These are phyloP conservation scores for Picochlorum sp. DNA, from an alignment of 139 green algal species.

Conservation along the genomic window DNA sequence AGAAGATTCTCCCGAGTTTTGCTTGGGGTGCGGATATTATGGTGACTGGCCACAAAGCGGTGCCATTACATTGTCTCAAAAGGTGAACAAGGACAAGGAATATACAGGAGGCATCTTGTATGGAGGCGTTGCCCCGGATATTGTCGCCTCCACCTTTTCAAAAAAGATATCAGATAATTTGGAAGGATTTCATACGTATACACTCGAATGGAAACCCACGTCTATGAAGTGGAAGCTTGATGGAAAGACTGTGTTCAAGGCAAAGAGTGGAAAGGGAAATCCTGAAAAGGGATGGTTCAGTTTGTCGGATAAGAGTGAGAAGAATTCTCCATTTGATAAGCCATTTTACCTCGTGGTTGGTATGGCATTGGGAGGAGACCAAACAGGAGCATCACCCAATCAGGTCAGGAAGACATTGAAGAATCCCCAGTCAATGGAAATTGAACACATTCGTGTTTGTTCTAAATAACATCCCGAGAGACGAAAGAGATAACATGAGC, in stretches of 20 bases:
- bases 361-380: slow-evolving; percentile 33
- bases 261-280: neutral
- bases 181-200: slow-evolving; percentile 8
- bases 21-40: slow-evolving; percentile 19
- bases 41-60: slow-evolving; percentile 18
- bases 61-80: slow-evolving; percentile 19
- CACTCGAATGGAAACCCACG: slow-evolving; percentile 6
- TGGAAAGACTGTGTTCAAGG: slow-evolving; percentile 4
- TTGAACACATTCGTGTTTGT: slow-evolving; percentile 35
- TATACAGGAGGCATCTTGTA: slow-evolving; percentile 8
- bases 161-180: neutral
- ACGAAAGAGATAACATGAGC: too few species aligned
- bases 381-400: neutral
- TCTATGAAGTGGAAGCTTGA: slow-evolving; percentile 8
- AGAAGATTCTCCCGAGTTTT: neutral
- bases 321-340: slow-evolving; percentile 31
- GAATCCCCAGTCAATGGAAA: slow-evolving; percentile 4
- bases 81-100: slow-evolving; percentile 13
- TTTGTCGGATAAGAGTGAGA: neutral
- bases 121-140: slow-evolving; percentile 1
- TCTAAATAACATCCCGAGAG: too few species aligned
- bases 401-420: neutral
- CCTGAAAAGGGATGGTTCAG: slow-evolving; percentile 5
- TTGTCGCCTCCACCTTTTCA: neutral
- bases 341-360: slow-evolving; percentile 42